Evolutionary conservation across 306 rosid genomes (phyloP), one percentile per base, ranked within the genome.

Genomic region (Trifolium fragiferum): DNA sequence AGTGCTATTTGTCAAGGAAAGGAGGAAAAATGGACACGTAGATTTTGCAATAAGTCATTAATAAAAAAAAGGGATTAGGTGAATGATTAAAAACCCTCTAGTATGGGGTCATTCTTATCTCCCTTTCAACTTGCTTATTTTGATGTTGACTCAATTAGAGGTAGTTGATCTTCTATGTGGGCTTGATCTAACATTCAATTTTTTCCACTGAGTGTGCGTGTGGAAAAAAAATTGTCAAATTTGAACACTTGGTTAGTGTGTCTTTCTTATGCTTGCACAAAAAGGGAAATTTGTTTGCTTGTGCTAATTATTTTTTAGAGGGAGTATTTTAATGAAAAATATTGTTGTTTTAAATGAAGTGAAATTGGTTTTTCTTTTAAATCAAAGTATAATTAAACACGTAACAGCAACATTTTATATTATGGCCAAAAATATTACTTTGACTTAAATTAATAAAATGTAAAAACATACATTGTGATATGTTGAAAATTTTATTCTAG

Each of bases 111-210:
- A 30, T 4, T 1, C 72, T 60, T 53, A 40, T 53, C 53, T 32
- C 6, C 54, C 21, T 62, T 7, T 23, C 84, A 75, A 51, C 84
- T 68, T 66, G 78, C n/a, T 32, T 43, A 43, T 43, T 43, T 37
- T 66, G 55, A 73, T 19, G 14, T 11, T 8, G 32, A 23, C 46
- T 27, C 32, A 15, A 23, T 25, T 40, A 12, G 68, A 25, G 13
- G 46, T 38, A 30, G 12, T 21, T 57, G 16, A 23, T 21, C 15
- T 23, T 55, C 18, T 55, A 25, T 30, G 4, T 8, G 18, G 40
- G 14, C 66, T 59, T 18, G 10, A 37, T 63, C 49, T 18, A 9
- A 63, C 25, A 7, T 37, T 8, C 32, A 65, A 10, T 15, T 14
- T 32, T 60, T 13, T 3, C 8, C 1, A 25, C 13, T 40, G n/a